Percentiles rank a stretch among this genome's conserved stretches.
Evolutionary conservation across 139 green algal species (phyloP).

Genomic region (Desmodesmus armatus): DNA sequence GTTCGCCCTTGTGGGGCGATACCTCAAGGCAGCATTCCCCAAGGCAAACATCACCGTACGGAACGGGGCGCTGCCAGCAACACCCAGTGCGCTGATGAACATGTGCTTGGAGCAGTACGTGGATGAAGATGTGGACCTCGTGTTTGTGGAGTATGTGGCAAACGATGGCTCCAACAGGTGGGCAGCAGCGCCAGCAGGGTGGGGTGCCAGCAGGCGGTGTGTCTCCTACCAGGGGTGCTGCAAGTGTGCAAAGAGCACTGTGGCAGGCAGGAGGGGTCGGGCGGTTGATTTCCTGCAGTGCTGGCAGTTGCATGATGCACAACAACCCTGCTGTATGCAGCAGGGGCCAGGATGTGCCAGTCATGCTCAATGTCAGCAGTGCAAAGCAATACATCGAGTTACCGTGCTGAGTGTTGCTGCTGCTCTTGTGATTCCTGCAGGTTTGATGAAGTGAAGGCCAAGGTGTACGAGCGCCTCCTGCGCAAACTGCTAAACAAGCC

Average conservation of each 20-base stretch:
- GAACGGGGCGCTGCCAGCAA: slow-evolving; percentile 46
- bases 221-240: too few relatives aligned
- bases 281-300: too few relatives aligned
- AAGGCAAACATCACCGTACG: slow-evolving; percentile 27
- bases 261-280: too few relatives aligned
- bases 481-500: slow-evolving; percentile 34
- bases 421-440: slow-evolving; percentile 19
- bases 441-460: slow-evolving; percentile 45
- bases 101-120: slow-evolving; percentile 51
- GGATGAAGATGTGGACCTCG: slow-evolving; percentile 41
- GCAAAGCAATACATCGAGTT: too few relatives aligned
- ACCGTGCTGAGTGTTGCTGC: not conserved
- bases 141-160: slow-evolving; percentile 50
- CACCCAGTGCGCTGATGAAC: slow-evolving; percentile 50
- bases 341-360: too few relatives aligned
- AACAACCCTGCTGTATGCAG: too few relatives aligned
- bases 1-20: slow-evolving; percentile 45
- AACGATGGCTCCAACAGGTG: slow-evolving; percentile 46
- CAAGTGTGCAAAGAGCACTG: too few relatives aligned
- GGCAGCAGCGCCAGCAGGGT: not conserved
- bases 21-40: slow-evolving; percentile 40
- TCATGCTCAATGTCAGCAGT: too few relatives aligned
- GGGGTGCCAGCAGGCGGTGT: too few relatives aligned
- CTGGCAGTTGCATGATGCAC: too few relatives aligned
- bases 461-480: slow-evolving; percentile 48